phyloP scores from a whole-genome alignment of 2,329 filamentous ascomycete species.

The Periconia sp. region DNA sequence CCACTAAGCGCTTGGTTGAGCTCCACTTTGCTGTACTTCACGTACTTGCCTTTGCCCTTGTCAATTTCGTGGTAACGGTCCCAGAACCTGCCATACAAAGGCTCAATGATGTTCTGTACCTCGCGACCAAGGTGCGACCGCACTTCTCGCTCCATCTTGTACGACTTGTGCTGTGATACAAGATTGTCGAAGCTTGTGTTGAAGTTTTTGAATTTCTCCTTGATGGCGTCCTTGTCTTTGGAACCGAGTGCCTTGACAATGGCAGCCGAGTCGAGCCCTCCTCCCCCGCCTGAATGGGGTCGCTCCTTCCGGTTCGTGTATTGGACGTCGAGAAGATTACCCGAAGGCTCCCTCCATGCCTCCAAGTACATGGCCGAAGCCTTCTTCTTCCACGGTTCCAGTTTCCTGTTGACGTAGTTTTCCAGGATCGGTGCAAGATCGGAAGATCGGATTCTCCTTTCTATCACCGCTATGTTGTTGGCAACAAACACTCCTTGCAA shows the following conservation, averaged over 20 bases:
- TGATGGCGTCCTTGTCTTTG: conserved; percentile 95
- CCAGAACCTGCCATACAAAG: conserved; percentile 92
- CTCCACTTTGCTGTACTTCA: conserved; percentile 89
- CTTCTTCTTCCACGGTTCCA: conserved; percentile 87
- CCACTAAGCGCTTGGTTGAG: conserved; percentile 65
- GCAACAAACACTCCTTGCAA: conserved; percentile 86
- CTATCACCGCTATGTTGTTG: conserved; percentile 82
- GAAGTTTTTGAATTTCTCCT: conserved; percentile 92
- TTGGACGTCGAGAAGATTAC: conserved; percentile 82
- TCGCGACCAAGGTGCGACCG: conserved; percentile 77
- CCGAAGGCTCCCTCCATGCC: conserved; percentile 84
- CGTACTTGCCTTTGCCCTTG: conserved; percentile 96
- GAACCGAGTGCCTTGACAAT: conserved; percentile 81
- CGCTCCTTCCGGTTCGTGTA: conserved; percentile 78
- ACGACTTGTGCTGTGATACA: conserved; percentile 76
- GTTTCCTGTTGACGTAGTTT: conserved; percentile 59
- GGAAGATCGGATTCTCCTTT: conserved; percentile 79
- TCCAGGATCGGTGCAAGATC: conserved; percentile 73
- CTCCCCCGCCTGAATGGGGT: conserved; percentile 60
- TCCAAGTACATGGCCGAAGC: conserved; percentile 80
- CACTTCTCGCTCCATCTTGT: conserved; percentile 90
- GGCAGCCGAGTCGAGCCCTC: conserved; percentile 69
- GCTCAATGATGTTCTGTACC: conserved; percentile 88
- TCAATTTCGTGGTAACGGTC: conserved; percentile 97
- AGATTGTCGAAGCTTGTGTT: conserved; percentile 90